These are phyloP conservation scores for Penicillium capsulatum DNA, from an alignment of 2,329 filamentous ascomycete genomes.

Conservation along the genomic window DNA sequence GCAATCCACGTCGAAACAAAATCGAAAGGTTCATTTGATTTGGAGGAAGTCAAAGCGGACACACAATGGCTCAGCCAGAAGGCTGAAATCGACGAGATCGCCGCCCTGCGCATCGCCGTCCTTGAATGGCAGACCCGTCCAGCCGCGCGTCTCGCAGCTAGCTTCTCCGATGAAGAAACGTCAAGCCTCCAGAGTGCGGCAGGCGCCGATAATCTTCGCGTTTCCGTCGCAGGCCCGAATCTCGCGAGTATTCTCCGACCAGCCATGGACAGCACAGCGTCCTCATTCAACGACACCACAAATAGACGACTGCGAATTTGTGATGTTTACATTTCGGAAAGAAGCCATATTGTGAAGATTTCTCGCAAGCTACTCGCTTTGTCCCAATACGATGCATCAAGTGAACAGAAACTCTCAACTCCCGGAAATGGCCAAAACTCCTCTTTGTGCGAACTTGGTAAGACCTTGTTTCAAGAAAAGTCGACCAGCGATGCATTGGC, in stretches of 20 bases:
- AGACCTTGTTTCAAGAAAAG: constrained; percentile 29
- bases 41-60: constrained; percentile 79
- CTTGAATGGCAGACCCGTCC: constrained; percentile 80
- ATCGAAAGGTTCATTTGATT: constrained; percentile 62
- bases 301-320: constrained; percentile 65
- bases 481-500: constrained; percentile 23
- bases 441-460: constrained; percentile 28
- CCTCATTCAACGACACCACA: constrained; percentile 58
- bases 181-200: constrained; percentile 71
- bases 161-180: constrained; percentile 72
- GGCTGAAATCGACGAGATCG: constrained; percentile 72
- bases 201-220: constrained; percentile 59
- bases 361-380: constrained; percentile 48
- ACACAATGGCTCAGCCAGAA: constrained; percentile 79
- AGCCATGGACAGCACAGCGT: constrained; percentile 25
- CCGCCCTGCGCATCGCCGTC: constrained; percentile 73
- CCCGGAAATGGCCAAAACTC: constrained; percentile 12
- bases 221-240: constrained; percentile 48
- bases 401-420: constrained; percentile 4
- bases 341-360: constrained; percentile 63
- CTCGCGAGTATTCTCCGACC: constrained; percentile 35
- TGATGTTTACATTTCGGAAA: constrained; percentile 66
- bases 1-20: constrained; percentile 76
- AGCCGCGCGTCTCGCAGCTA: constrained; percentile 65
- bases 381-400: constrained; percentile 28